Percentiles rank a stretch among this genome's conserved stretches.
phyloP scores from a whole-genome alignment of 306 rosid species.

The Dryas alaskensis region DNA sequence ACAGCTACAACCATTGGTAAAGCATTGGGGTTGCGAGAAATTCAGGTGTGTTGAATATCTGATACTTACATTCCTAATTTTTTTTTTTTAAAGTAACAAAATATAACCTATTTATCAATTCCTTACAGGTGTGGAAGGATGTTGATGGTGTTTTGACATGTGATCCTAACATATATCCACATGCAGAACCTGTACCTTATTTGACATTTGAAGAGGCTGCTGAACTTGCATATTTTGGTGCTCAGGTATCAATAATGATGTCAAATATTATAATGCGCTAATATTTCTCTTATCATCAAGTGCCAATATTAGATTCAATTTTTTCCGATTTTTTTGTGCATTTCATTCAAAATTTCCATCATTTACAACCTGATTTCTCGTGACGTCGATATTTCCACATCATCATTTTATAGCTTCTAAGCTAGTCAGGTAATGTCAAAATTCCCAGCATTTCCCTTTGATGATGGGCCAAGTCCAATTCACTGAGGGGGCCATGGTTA shows the following conservation, averaged over 20 bases:
- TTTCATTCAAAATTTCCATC: background rate
- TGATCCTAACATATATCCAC: conserved; percentile 74
- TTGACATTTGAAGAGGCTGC: conserved; percentile 98
- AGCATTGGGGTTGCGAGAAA: conserved; percentile 88
- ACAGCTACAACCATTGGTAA: conserved; percentile 95
- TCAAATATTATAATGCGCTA: background rate
- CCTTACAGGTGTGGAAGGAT: conserved; percentile 94
- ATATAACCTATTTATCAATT: conserved; percentile 16
- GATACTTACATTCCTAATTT: background rate
- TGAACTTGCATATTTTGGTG: conserved; percentile 98
- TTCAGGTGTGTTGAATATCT: conserved; percentile 53
- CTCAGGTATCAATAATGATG: conserved; percentile 61
- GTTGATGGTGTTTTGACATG: conserved; percentile 97
- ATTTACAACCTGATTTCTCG: background rate
- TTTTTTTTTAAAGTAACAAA: background rate
- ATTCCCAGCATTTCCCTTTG: background rate
- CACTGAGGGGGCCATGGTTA: too few species aligned
- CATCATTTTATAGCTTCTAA: background rate
- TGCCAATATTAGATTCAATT: background rate
- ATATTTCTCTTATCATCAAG: background rate
- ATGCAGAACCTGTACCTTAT: conserved; percentile 78
- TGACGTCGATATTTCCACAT: background rate
- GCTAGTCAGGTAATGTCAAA: background rate
- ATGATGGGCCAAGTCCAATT: background rate
- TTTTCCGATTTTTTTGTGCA: background rate